A percentile compares a stretch with the other conserved stretches of the same genome.
phyloP scores from a whole-genome alignment of 306 rosid genomes.

The Medicago lupulina region DNA sequence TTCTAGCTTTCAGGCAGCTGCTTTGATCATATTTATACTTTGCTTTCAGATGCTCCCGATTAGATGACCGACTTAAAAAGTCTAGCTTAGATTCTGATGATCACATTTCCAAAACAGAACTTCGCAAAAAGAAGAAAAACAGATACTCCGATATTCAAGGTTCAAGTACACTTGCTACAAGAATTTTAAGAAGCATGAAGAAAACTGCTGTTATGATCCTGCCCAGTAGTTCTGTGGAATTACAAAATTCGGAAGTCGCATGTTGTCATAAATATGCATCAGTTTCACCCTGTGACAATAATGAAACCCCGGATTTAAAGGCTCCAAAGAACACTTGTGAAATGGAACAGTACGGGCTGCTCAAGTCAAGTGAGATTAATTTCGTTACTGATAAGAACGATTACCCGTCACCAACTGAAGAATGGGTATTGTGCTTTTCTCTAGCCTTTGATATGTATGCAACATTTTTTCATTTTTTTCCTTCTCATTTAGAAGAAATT shows the following conservation, averaged over 20 bases:
- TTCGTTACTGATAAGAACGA: constrained; percentile 35
- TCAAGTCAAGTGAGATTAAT: constrained; percentile 46
- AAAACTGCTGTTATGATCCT: constrained; percentile 33
- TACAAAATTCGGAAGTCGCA: constrained; percentile 62
- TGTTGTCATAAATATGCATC: constrained; percentile 55
- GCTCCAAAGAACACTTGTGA: constrained; percentile 45
- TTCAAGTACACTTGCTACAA: constrained; percentile 45
- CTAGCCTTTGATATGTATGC: constrained; percentile 45
- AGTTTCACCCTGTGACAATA: constrained; percentile 52
- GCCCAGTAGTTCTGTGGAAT: constrained; percentile 64
- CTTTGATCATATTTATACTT: constrained; percentile 35
- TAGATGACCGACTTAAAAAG: constrained; percentile 52
- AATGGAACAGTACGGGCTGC: constrained; percentile 39
- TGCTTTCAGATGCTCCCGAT: constrained; percentile 68
- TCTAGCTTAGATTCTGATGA: constrained; percentile 45
- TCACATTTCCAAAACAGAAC: constrained; percentile 47
- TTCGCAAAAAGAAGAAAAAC: constrained; percentile 53
- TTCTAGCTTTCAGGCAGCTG: constrained; percentile 28
- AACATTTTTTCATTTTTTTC: neutral
- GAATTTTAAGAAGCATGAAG: constrained; percentile 65
- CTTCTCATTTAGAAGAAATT: constrained; percentile 7
- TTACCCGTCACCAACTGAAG: constrained; percentile 36
- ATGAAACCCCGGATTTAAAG: constrained; percentile 46
- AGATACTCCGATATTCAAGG: constrained; percentile 45
- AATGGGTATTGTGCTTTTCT: constrained; percentile 54